Evolutionary conservation across 2,329 filamentous ascomycete genomes (phyloP), one percentile per base, ranked within the genome.

Genomic region (Chalara sp.): DNA sequence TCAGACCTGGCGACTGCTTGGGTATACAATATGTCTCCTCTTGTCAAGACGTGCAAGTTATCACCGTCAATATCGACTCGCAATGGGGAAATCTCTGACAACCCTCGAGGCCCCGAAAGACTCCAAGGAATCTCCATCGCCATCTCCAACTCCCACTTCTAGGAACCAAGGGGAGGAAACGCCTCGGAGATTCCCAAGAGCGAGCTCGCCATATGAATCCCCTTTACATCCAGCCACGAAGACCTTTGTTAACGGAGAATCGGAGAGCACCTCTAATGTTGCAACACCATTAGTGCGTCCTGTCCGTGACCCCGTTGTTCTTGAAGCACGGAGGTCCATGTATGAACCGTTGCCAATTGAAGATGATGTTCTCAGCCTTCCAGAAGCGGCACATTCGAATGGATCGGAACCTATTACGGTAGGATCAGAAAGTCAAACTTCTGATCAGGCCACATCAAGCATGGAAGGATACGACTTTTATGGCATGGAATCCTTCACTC

Each of bases 391-490:
- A 43, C 48, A 59, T 45, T 55, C 56, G n/a, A 47, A 53, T 45
- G 59, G 46, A 8, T 45, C 43, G 8, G 21, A 43, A 41, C 59
- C 58, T 48, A 61, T 64, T 49, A 57, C 59, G 43, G 56, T 63
- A n/a, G 56, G 61, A 41, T 54, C 57, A 41, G 42, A 56, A 21
- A 53, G 45, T 47, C 12, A 29, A 13, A 5, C 12, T 31, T 31
- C 43, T 12, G 54, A 56, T 5, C 37, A 59, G 7, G 51, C 50
- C 21, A 42, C 53, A 7, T 59, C 62, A 21, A 64, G 61, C 50
- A 49, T 63, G 1, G 80, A 83, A 56, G 81, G 81, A 1, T 84
- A 84, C 58, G 81, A 84, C 63, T 84, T 84, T 59, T 84, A 84
- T 60, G 81, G 80, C 58, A 68, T 80, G 31, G 79, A 80, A n/a